Evolutionary conservation across 495 filamentous ascomycete genomes (phyloP).

Genomic region (Venustampulla echinocandica): DNA sequence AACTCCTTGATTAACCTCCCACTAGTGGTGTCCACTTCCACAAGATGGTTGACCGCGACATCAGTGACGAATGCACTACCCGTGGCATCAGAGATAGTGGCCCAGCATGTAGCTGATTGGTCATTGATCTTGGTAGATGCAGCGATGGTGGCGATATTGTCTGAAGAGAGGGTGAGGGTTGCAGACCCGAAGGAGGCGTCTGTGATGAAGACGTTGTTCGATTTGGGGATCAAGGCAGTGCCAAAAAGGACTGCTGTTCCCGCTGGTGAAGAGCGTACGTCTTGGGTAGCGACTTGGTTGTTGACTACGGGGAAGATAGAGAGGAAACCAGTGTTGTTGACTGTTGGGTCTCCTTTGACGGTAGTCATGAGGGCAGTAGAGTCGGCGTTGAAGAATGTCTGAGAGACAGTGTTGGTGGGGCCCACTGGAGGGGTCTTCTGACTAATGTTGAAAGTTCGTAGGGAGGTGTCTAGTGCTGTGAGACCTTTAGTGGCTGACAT

Average conservation of each 20-base stretch:
- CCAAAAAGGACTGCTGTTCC: conserved; percentile 52
- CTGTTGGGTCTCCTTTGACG: conserved; percentile 46
- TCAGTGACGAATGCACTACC: conserved; percentile 47
- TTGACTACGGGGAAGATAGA: conserved; percentile 36
- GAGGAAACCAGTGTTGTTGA: conserved; percentile 47
- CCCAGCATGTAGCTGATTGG: conserved; percentile 52
- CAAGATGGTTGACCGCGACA: conserved; percentile 37
- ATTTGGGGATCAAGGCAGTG: conserved; percentile 32
- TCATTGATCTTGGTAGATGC: conserved; percentile 30
- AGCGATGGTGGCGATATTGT: conserved; percentile 9
- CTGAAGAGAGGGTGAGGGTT: conserved; percentile 30
- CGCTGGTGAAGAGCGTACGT: conserved; percentile 30
- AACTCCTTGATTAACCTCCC: conserved; percentile 31
- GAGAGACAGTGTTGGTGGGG: conserved; percentile 44
- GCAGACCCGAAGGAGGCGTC: conserved; percentile 47
- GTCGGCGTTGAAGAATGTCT: conserved; percentile 47
- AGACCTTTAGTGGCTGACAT: conserved; percentile 33
- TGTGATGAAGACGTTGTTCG: conserved; percentile 37
- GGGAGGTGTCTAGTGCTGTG: conserved; percentile 29
- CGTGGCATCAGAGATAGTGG: conserved; percentile 31
- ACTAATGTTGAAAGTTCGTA: conserved; percentile 35
- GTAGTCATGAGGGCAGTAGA: conserved; percentile 40
- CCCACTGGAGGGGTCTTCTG: conserved; percentile 48
- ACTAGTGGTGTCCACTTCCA: conserved; percentile 40
- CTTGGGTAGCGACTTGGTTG: conserved; percentile 19